Evolutionary conservation across 2,329 filamentous ascomycete genomes (phyloP).

Genomic region (Aspergillus melleus): DNA sequence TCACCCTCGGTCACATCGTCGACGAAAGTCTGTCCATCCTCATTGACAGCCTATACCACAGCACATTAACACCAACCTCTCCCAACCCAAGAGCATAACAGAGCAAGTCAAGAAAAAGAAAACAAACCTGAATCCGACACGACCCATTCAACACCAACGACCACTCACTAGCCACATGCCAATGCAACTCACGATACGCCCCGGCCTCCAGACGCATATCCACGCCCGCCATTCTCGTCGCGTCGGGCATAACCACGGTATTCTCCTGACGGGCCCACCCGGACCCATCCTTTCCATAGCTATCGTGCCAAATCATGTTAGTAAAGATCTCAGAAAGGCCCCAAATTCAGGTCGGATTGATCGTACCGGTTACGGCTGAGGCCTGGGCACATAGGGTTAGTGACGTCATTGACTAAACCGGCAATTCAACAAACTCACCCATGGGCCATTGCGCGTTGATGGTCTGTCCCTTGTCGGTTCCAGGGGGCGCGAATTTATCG

Average conservation of each 20-base stretch:
- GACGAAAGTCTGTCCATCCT: slow-evolving; percentile 72
- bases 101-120: too few species aligned
- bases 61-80: not conserved
- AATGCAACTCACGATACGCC: slow-evolving; percentile 65
- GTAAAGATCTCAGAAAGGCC: not conserved
- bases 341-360: not conserved
- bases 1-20: slow-evolving; percentile 76
- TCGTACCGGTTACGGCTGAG: slow-evolving; percentile 49
- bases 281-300: slow-evolving; percentile 45
- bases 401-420: not conserved
- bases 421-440: slow-evolving; percentile 30
- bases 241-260: slow-evolving; percentile 49
- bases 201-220: slow-evolving; percentile 60
- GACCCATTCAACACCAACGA: slow-evolving; percentile 41
- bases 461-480: slow-evolving; percentile 47
- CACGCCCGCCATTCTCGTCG: slow-evolving; percentile 57
- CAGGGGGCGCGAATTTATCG: slow-evolving; percentile 56
- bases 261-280: slow-evolving; percentile 61
- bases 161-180: slow-evolving; percentile 44
- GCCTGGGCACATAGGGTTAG: slow-evolving; percentile 20
- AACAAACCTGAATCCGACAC: slow-evolving; percentile 34
- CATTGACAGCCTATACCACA: slow-evolving; percentile 31
- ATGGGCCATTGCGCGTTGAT: slow-evolving; percentile 56
- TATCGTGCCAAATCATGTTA: slow-evolving; percentile 5
- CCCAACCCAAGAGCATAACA: too few species aligned